These are phyloP conservation scores for Cladophialophora immunda DNA, from an alignment of 2,329 filamentous ascomycete genomes.

Conservation along the genomic window DNA sequence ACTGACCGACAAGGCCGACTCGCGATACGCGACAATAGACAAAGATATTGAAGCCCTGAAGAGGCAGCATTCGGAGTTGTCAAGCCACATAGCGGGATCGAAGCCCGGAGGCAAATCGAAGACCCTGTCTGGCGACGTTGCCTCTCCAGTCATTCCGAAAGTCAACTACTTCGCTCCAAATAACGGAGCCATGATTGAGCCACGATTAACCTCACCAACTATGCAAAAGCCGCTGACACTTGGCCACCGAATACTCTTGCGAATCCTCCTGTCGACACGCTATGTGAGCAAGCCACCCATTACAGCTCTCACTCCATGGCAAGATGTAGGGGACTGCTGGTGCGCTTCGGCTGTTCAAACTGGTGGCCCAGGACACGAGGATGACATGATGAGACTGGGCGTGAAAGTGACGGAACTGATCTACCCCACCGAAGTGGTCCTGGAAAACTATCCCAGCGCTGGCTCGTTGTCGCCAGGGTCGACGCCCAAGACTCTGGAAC, in stretches of 20 bases:
- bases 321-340: conserved; percentile 87
- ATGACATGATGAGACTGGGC: conserved; percentile 52
- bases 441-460: conserved; percentile 74
- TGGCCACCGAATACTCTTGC: conserved; percentile 38
- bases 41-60: conserved; percentile 33
- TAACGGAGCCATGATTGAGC: conserved; percentile 72
- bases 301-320: conserved; percentile 74
- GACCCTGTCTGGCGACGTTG: conserved; percentile 26
- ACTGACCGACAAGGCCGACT: conserved; percentile 34
- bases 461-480: conserved; percentile 67
- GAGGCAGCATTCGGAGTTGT: conserved; percentile 35
- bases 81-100: conserved; percentile 27
- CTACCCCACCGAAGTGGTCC: conserved; percentile 72
- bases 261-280: conserved; percentile 30
- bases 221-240: conserved; percentile 46
- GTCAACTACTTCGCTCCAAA: conserved; percentile 78
- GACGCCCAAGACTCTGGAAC: conserved; percentile 74
- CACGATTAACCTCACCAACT: conserved; percentile 66
- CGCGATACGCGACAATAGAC: conserved; percentile 24
- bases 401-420: conserved; percentile 57
- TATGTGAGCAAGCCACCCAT: conserved; percentile 49
- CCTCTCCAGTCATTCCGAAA: conserved; percentile 43
- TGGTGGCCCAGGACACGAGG: conserved; percentile 35
- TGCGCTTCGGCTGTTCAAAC: conserved; percentile 66
- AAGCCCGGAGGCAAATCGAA: neutral